Base-by-base conservation (phyloP, 192 early-diverging fungal species). In the Mortierella claussenii region DNA sequence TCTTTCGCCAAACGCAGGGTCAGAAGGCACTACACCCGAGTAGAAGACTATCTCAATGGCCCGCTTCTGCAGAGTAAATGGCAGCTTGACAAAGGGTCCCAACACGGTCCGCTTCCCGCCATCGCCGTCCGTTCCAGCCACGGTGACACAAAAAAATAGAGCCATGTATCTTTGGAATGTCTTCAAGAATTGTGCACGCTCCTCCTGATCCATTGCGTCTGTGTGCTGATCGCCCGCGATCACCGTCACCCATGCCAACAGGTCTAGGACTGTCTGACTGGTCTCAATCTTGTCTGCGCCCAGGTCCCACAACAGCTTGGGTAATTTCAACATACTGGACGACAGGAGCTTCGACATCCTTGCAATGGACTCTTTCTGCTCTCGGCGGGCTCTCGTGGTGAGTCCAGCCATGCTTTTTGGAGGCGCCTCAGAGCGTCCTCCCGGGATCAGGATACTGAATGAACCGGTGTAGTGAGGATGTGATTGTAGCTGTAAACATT, bases 251-350 rank as follows among this genome's bases (percentile, higher is more conserved):
- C 73, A 76, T 17, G 73, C 73, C 36, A 76, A 46, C 18, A 76
- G 59, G 46, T 76, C 73, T 20, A 76, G 31, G 11, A 71, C 55
- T 49, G 79, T 79, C 67, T 69, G 46, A 17, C 60, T 84, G 0
- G 84, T 84, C 52, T 88, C 84, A 32, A 83, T 24, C 26, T 76
- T 67, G 43, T 76, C 74, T 1, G 66, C 69, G 20, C 75, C 83
- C 0, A 88, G 55, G 28, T 88, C 82, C 78, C 80, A 86, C 37
- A 88, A 47, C 46, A 85, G 46, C 52, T 82, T 85, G 23, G 86
- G 86, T 8, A 88, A 54, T 34, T 63, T 75, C 52, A 81, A 36
- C 18, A 82, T n/a, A 69, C 82, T 84, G 17, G 49, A 26, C 11
- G 67, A 44, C 12, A 86, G 55, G 0, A 61, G 55, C 7, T 52